Base-by-base conservation (phyloP, 2,329 filamentous ascomycete species). In the Exserohilum turcica region DNA sequence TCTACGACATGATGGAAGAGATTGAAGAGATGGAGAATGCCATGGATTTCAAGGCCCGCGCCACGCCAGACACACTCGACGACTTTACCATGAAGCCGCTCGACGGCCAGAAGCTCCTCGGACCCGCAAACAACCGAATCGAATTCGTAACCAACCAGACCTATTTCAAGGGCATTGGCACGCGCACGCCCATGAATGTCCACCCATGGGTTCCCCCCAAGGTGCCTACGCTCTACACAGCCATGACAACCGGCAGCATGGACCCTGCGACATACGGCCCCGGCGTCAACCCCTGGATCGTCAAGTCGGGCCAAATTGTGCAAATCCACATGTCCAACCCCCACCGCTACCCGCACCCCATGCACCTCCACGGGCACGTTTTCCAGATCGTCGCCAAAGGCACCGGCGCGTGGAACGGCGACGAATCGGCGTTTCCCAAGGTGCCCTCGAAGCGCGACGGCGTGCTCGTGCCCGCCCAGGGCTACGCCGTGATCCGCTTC, bases 171-270 rank as follows among this genome's bases (percentile, higher is more conserved):
- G 78, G 76, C 21, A 79, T 89, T 48, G 86, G 86, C 2, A 80
- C 64, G 6, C 68, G 69, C 2, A 66, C 63, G 49, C 88, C 47
- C 10, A 40, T 71, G 8, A 67, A 90, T 74, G 83, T 86, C 68
- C 83, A 88, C 61, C 88, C 89, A 13, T 96, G 91, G 73, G 81
- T 82, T 0, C 54, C 76, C 0, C 89, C 89, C 31, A 88, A 89
- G 67, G 90, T 94, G 0, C 91, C 91, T 0, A 85, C 87, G 0
- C 80, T 96, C 0, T 94, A 91, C 77, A 90, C 88, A 0, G 90
- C 82, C 1, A 77, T 94, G 12, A 84, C 84, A 6, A 82, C 83
- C 35, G 76, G 77, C 12, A 67, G 75, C 12, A 79, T 78, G 1
- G 76, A 77, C 3, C 79, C 78, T 38, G 68, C 71, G 0, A 73